Conservation (phyloP, 768 basidiomycete species). For the Kondoa subrosea region DNA sequence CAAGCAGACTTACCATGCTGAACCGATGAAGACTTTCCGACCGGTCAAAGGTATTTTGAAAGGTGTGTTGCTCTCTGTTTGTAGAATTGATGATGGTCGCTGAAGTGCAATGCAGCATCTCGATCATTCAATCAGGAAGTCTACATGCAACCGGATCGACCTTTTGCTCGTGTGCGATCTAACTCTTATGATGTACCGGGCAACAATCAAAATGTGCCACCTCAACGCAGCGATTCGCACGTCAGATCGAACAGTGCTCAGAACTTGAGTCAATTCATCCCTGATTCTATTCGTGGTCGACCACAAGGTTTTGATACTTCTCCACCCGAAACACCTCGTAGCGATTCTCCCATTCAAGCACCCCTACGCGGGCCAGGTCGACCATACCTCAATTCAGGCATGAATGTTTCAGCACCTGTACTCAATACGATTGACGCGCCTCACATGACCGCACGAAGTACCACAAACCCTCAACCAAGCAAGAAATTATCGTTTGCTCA, state of each 20-base stretch:
- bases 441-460: slow-evolving; percentile 52
- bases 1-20: slow-evolving; percentile 55
- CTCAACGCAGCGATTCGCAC: too few species aligned
- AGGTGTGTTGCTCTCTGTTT: slow-evolving; percentile 39
- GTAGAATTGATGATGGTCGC: slow-evolving; percentile 8
- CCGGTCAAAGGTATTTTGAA: slow-evolving; percentile 65
- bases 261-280: slow-evolving; percentile 19
- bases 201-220: too few species aligned
- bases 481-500: slow-evolving; percentile 76
- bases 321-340: slow-evolving; percentile 17
- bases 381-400: slow-evolving; percentile 44
- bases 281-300: background rate
- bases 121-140: slow-evolving; percentile 52
- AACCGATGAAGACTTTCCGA: slow-evolving; percentile 43
- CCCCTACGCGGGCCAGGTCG: slow-evolving; percentile 22
- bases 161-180: slow-evolving; percentile 23
- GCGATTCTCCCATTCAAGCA: slow-evolving; percentile 18
- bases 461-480: slow-evolving; percentile 40
- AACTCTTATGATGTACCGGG: slow-evolving; percentile 25
- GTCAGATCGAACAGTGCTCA: slow-evolving; percentile 38
- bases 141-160: slow-evolving; percentile 71
- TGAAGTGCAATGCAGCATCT: slow-evolving; percentile 41
- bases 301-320: background rate
- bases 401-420: slow-evolving; percentile 78
- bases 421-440: slow-evolving; percentile 43